Evolutionary conservation across 2,329 filamentous ascomycete species (phyloP).

Genomic region (Colletotrichum limetticola): DNA sequence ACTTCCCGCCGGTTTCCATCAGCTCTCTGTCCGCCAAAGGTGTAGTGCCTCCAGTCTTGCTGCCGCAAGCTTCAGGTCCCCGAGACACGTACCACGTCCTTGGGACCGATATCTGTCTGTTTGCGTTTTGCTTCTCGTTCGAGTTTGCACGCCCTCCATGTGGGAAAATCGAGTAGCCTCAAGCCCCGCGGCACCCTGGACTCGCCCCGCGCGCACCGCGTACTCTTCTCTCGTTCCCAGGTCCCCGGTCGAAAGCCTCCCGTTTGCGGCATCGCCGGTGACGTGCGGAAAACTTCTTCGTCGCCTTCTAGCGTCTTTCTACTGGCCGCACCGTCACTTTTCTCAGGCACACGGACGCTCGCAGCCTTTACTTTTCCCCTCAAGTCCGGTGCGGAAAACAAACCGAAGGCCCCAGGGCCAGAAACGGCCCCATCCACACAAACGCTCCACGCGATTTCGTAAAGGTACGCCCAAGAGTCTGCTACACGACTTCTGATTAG

Average conservation of each 20-base stretch:
- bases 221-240: not conserved
- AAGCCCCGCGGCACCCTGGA: constrained; percentile 9
- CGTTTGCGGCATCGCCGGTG: constrained; percentile 33
- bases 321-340: not conserved
- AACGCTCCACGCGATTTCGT: not conserved
- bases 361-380: not conserved
- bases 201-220: not conserved
- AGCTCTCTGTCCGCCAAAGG: not conserved
- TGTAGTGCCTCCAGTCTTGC: not conserved
- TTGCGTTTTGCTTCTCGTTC: not conserved
- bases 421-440: constrained; percentile 12
- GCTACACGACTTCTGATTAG: not conserved
- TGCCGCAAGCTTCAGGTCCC: constrained; percentile 28
- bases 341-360: not conserved
- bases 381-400: not conserved
- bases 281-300: constrained; percentile 32
- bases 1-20: not conserved
- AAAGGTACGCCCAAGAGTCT: constrained; percentile 17
- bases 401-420: not conserved
- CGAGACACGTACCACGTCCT: constrained; percentile 3
- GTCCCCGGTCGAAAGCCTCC: constrained; percentile 14
- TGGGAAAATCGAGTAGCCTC: constrained; percentile 9
- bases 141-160: constrained; percentile 27
- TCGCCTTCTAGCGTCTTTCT: constrained; percentile 31
- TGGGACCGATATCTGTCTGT: not conserved